Conservation (phyloP, 2,329 filamentous ascomycete species). For the Colletotrichum echinochloae region DNA sequence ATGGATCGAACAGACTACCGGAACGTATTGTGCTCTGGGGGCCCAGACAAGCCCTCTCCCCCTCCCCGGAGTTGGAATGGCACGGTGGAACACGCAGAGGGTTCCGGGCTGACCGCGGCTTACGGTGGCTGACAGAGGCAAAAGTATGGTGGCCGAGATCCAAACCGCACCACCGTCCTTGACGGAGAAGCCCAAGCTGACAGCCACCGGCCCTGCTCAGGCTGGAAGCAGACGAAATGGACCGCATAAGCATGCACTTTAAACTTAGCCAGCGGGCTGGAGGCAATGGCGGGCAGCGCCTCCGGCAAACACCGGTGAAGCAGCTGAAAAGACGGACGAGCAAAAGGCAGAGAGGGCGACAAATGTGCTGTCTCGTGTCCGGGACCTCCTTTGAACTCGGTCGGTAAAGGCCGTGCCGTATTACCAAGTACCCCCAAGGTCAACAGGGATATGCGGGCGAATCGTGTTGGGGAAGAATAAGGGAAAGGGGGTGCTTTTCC, state of each 20-base stretch:
- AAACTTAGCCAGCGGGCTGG: neutral
- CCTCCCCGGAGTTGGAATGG: neutral
- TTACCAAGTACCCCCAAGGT: neutral
- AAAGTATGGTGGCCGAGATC: slow-evolving; percentile 16
- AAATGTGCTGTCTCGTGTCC: slow-evolving; percentile 1
- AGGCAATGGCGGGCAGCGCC: neutral
- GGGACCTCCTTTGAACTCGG: slow-evolving; percentile 21
- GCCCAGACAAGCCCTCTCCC: neutral
- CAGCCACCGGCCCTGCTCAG: slow-evolving; percentile 20
- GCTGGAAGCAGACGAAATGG: slow-evolving; percentile 6
- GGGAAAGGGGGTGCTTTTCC: neutral
- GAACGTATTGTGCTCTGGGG: too few species aligned
- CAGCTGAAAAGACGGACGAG: neutral
- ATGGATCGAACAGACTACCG: too few species aligned
- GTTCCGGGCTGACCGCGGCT: neutral
- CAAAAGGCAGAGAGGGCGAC: neutral
- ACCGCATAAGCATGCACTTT: slow-evolving; percentile 11
- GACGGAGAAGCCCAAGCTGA: slow-evolving; percentile 18
- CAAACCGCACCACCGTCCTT: neutral
- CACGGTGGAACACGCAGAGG: neutral
- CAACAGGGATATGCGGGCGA: slow-evolving; percentile 9
- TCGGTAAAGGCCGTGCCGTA: slow-evolving; percentile 24
- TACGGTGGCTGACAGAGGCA: slow-evolving; percentile 8
- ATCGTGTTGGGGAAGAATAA: neutral
- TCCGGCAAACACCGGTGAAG: neutral